Evolutionary conservation across 441 rosid species (phyloP).

Genomic region (Brassica hybrid): DNA sequence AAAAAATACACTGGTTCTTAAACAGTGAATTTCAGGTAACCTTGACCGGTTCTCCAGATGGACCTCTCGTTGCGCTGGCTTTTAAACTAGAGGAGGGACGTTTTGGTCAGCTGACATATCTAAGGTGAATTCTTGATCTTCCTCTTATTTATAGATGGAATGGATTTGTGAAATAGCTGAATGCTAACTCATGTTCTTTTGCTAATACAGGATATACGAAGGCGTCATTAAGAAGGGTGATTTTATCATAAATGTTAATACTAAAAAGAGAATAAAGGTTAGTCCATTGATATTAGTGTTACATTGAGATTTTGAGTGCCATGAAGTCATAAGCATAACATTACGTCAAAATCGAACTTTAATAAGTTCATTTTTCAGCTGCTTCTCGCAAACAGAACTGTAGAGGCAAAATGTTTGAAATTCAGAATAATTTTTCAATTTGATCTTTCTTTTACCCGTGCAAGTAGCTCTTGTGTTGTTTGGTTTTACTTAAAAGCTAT

Average conservation of each 20-base stretch:
- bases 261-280: slow-evolving; percentile 96
- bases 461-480: not conserved
- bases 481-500: slow-evolving; percentile 4
- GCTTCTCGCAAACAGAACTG: not conserved
- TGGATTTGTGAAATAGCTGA: slow-evolving; percentile 29
- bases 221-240: slow-evolving; percentile 97
- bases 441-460: not conserved
- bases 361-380: not conserved
- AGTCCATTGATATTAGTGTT: slow-evolving; percentile 33
- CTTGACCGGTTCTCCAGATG: slow-evolving; percentile 89
- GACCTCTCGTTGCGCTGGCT: slow-evolving; percentile 98
- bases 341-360: not conserved
- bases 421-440: not conserved
- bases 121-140: slow-evolving; percentile 57
- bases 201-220: slow-evolving; percentile 77
- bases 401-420: not conserved
- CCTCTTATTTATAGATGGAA: not conserved
- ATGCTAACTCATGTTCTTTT: slow-evolving; percentile 43
- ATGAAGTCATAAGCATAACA: not conserved
- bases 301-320: not conserved
- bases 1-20: slow-evolving; percentile 10
- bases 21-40: slow-evolving; percentile 58
- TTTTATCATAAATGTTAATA: slow-evolving; percentile 83
- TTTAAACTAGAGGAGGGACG: slow-evolving; percentile 99
- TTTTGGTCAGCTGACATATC: slow-evolving; percentile 91